phyloP scores from a whole-genome alignment of 345 rosid species.

The Rubroshorea leprosula region DNA sequence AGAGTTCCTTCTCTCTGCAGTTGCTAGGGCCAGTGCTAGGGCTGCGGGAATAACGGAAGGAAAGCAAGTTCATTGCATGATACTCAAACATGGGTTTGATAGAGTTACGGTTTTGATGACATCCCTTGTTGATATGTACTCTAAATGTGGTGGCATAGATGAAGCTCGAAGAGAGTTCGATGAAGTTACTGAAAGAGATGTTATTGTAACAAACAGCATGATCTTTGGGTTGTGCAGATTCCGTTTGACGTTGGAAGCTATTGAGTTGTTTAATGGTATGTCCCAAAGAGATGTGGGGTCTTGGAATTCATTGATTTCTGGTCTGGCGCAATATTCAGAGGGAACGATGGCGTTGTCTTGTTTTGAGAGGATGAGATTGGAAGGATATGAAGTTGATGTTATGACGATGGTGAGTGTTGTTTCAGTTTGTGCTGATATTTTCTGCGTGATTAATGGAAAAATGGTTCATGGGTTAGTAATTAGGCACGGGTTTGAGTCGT shows the following conservation, averaged over 20 bases:
- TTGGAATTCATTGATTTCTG: slow-evolving; percentile 26
- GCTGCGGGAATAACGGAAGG: slow-evolving; percentile 8
- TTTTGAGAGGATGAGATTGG: slow-evolving; percentile 24
- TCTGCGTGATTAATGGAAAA: slow-evolving; percentile 11
- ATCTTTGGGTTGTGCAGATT: slow-evolving; percentile 13
- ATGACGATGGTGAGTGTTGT: slow-evolving; percentile 26
- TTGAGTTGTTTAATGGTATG: slow-evolving; percentile 12
- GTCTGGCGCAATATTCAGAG: slow-evolving; percentile 13
- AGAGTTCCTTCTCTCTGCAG: slow-evolving; percentile 4
- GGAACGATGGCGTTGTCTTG: slow-evolving; percentile 9
- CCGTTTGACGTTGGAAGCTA: slow-evolving; percentile 10
- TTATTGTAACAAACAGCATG: slow-evolving; percentile 15
- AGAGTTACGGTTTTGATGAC: slow-evolving; percentile 8
- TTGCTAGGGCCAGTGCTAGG: slow-evolving; percentile 13
- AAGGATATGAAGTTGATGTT: slow-evolving; percentile 18
- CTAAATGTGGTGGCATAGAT: neutral
- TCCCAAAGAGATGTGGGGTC: slow-evolving; percentile 15
- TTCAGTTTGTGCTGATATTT: slow-evolving; percentile 21
- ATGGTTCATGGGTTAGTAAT: slow-evolving; percentile 16
- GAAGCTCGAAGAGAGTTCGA: slow-evolving; percentile 14
- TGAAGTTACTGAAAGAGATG: slow-evolving; percentile 24
- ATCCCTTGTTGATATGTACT: slow-evolving; percentile 18
- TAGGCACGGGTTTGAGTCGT: slow-evolving; percentile 10
- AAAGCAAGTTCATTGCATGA: slow-evolving; percentile 20
- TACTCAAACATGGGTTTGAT: slow-evolving; percentile 18